Percentiles rank a stretch among this genome's conserved stretches.
Evolutionary conservation across 2,329 filamentous ascomycete genomes (phyloP).

Genomic region (Stagonosporopsis vannaccii): DNA sequence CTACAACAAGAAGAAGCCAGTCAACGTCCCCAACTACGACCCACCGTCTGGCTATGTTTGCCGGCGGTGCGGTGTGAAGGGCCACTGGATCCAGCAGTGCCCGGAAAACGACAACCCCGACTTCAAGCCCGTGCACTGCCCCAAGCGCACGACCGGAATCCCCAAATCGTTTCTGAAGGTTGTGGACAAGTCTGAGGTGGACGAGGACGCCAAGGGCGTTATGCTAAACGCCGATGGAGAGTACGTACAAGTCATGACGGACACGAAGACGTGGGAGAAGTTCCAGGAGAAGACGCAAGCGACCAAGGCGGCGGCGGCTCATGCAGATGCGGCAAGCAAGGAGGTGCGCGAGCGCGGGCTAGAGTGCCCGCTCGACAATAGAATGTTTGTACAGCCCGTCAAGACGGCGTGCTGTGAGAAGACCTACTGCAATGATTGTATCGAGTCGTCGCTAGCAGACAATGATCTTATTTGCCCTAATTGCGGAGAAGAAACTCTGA

Average conservation of each 20-base stretch:
- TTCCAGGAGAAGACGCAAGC: constrained; percentile 94
- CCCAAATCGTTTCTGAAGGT: constrained; percentile 94
- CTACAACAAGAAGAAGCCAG: constrained; percentile 63
- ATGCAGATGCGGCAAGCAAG: constrained; percentile 78
- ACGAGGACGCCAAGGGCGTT: constrained; percentile 85
- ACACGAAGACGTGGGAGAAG: constrained; percentile 95
- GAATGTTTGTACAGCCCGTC: constrained; percentile 97
- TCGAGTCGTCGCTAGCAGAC: constrained; percentile 97
- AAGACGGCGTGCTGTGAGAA: constrained; percentile 98
- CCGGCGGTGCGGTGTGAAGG: constrained; percentile 94
- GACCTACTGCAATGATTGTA: constrained; percentile 99
- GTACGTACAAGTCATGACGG: constrained; percentile 94
- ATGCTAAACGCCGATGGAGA: constrained; percentile 99
- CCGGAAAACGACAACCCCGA: constrained; percentile 98
- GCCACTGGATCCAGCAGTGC: constrained; percentile 98
- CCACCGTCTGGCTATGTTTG: constrained; percentile 95
- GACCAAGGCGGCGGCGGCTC: constrained; percentile 81
- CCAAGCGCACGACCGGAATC: constrained; percentile 97
- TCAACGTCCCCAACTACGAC: constrained; percentile 87
- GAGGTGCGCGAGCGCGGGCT: constrained; percentile 87
- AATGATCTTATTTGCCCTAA: constrained; percentile 96
- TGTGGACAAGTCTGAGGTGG: constrained; percentile 87
- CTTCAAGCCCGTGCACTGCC: constrained; percentile 89
- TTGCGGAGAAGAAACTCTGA: constrained; percentile 86
- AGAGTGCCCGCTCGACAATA: constrained; percentile 95